A percentile compares a stretch with the other conserved stretches of the same genome.
These are phyloP conservation scores for Diaporthe citrichinensis DNA, from an alignment of 2,329 filamentous ascomycete species.

Conservation along the genomic window DNA sequence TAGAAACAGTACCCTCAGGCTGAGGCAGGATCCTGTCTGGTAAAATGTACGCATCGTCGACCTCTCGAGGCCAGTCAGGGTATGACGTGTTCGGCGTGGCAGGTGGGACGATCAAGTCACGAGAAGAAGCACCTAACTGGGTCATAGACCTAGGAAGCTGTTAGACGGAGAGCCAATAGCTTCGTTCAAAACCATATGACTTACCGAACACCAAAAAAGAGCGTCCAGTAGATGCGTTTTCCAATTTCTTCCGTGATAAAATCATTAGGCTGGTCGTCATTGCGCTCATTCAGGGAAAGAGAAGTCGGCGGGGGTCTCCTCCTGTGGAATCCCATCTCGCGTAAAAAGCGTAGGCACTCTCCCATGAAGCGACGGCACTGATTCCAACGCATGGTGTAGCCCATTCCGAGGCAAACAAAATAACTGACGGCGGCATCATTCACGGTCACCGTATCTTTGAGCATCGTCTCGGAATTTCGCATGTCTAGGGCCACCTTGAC, in stretches of 20 bases:
- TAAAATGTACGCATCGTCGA: conserved; percentile 87
- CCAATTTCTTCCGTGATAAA: conserved; percentile 81
- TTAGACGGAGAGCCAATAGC: conserved; percentile 40
- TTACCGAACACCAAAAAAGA: conserved; percentile 80
- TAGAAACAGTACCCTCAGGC: conserved; percentile 76
- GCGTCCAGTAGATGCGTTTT: conserved; percentile 87
- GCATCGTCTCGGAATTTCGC: conserved; percentile 68
- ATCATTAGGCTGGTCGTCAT: conserved; percentile 68
- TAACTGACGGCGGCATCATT: conserved; percentile 80
- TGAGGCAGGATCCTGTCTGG: conserved; percentile 79
- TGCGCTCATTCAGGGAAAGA: conserved; percentile 55
- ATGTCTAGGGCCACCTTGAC: conserved; percentile 78
- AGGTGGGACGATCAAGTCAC: conserved; percentile 81
- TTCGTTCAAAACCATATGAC: conserved; percentile 38
- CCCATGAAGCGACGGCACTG: conserved; percentile 78
- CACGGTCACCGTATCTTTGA: conserved; percentile 63
- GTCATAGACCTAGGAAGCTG: conserved; percentile 73
- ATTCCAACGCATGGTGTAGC: conserved; percentile 78
- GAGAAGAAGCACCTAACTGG: conserved; percentile 80
- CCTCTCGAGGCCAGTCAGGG: conserved; percentile 83
- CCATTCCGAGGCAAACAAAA: conserved; percentile 76
- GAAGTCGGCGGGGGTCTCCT: conserved; percentile 57
- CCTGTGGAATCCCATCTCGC: conserved; percentile 76
- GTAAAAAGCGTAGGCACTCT: conserved; percentile 79
- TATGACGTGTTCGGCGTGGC: conserved; percentile 82